Base-by-base conservation (phyloP, 164 flowering plant genomes). In the Platanus orientalis region DNA sequence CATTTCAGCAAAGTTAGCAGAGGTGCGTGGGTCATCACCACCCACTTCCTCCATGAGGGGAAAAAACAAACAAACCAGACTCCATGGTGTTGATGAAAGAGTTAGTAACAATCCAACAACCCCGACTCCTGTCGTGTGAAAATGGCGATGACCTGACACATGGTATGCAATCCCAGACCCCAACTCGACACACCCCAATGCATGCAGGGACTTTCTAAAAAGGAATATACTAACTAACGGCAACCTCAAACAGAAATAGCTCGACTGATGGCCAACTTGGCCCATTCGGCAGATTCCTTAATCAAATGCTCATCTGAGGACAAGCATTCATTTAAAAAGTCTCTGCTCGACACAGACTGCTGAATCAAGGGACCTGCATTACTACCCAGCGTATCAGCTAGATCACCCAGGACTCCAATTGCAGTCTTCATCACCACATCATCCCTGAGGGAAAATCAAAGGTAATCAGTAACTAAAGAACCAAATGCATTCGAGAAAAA, bases 261-360 rank as follows among this genome's bases (percentile, higher is more conserved):
- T 67, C 85, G 88, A 60, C 72, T 77, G 58, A 89, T 76, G 58
- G 90, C 87, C 78, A 81, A 53, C 76, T 74, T 78, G 51, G 90
- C 90, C 93, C 91, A 87, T 57, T 89, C 91, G 21, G 91, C 96
- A 69, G 93, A 84, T 75, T 89, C 91, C 66, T 89, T 87, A 64
- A 89, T 81, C 83, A 83, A 75, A 74, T 73, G 82, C 67, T 89
- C 96, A 32, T 85, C 88, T 20, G 96, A 87, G 45, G 86, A 75
- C 76, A 89, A 75, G 72, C 96, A 89, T 73, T 89, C 96, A 62
- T 78, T 79, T 49, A 87, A 69, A 66, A 87, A 87, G 45, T 84
- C 86, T 71, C 77, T 85, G 82, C 91, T 75, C 52, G 88, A 82
- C 32, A 77, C 70, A 58, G 91, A 83, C 53, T 85, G 91, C 72